Percentiles rank a stretch among this genome's conserved stretches.
phyloP scores from a whole-genome alignment of 129 eudicot genomes.

The Chrysanthemum lavandulifolium region DNA sequence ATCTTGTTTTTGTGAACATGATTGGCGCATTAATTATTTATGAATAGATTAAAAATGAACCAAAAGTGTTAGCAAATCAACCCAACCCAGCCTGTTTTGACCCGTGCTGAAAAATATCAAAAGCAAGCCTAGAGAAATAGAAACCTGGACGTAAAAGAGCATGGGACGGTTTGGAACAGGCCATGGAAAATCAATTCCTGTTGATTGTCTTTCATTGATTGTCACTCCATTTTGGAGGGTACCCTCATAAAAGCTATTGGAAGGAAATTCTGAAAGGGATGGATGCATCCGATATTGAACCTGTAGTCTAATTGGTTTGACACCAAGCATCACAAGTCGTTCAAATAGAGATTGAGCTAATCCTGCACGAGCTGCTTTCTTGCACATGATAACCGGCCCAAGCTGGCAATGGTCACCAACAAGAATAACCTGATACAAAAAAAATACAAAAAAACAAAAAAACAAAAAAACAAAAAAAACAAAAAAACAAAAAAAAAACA shows the following conservation, averaged over 20 bases:
- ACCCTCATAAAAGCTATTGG: slow-evolving; percentile 90
- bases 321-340: slow-evolving; percentile 72
- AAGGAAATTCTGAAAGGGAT: slow-evolving; percentile 84
- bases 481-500: too few species aligned
- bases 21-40: too few species aligned
- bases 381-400: slow-evolving; percentile 89
- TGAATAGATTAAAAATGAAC: too few species aligned
- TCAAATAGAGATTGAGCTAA: slow-evolving; percentile 78
- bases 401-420: slow-evolving; percentile 92
- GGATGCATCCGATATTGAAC: slow-evolving; percentile 96
- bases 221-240: slow-evolving; percentile 97
- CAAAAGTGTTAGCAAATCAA: too few species aligned
- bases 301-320: slow-evolving; percentile 78
- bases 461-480: too few species aligned
- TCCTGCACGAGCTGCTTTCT: slow-evolving; percentile 91
- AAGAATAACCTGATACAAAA: slow-evolving; percentile 44
- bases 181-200: slow-evolving; percentile 99
- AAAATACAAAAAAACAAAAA: too few species aligned
- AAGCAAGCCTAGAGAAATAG: neutral
- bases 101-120: neutral
- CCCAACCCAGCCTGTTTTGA: too few species aligned
- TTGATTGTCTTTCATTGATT: slow-evolving; percentile 82
- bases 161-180: slow-evolving; percentile 97
- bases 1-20: too few species aligned
- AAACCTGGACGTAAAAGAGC: slow-evolving; percentile 96